A percentile compares a stretch with the other conserved stretches of the same genome.
phyloP scores from a whole-genome alignment of 176 grass and related monocot species.

The Chloris gayana region DNA sequence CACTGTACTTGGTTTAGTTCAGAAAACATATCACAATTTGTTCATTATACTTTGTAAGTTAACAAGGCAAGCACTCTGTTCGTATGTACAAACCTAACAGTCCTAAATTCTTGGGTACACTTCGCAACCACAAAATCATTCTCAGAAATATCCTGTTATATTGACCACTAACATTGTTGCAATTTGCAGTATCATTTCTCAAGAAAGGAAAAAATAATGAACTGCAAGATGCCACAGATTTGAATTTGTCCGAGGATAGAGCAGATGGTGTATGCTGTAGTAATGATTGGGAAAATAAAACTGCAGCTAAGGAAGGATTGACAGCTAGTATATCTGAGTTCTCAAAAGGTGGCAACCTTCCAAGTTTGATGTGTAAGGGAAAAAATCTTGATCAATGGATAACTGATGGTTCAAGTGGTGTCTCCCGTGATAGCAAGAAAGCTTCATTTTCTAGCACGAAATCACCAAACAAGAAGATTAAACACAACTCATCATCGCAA shows the following conservation, averaged over 20 bases:
- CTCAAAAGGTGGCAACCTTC: constrained; percentile 35
- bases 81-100: background rate
- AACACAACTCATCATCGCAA: constrained; percentile 64
- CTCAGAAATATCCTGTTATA: background rate
- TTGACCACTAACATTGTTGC: constrained; percentile 21
- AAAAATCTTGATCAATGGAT: constrained; percentile 41
- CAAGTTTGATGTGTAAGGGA: constrained; percentile 33
- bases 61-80: background rate
- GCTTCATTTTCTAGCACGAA: constrained; percentile 43
- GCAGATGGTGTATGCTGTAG: constrained; percentile 35
- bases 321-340: constrained; percentile 30
- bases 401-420: constrained; percentile 42
- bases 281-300: constrained; percentile 43
- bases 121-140: background rate
- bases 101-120: constrained; percentile 6
- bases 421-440: constrained; percentile 33
- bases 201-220: constrained; percentile 51
- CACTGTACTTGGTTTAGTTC: background rate
- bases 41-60: constrained; percentile 28
- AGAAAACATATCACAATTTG: background rate
- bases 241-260: constrained; percentile 29
- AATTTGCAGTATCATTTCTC: constrained; percentile 75
- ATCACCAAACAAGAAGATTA: constrained; percentile 59
- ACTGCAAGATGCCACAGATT: constrained; percentile 35
- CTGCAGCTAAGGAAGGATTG: constrained; percentile 35